These are phyloP conservation scores for Fusarium tricinctum DNA, from an alignment of 2,329 filamentous ascomycete species.

Conservation along the genomic window DNA sequence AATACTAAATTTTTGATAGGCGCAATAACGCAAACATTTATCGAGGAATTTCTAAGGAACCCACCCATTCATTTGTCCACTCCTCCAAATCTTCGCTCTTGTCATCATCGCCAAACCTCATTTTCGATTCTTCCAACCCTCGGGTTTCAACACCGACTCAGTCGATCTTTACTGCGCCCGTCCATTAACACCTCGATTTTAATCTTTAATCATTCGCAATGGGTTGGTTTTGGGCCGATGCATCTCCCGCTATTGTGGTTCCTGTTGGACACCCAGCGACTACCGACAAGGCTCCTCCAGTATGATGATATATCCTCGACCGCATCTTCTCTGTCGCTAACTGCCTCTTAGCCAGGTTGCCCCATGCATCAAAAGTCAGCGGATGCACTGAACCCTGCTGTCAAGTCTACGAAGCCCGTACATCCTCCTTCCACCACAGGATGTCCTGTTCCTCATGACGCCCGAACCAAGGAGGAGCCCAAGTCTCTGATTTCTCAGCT, in stretches of 20 bases:
- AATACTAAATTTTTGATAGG: slow-evolving; percentile 36
- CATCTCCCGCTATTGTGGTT: slow-evolving; percentile 54
- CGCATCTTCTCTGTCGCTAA: slow-evolving; percentile 37
- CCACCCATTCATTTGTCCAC: slow-evolving; percentile 31
- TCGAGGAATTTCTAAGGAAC: slow-evolving; percentile 29
- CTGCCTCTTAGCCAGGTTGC: slow-evolving; percentile 61
- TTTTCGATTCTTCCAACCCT: slow-evolving; percentile 7
- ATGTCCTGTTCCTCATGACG: slow-evolving; percentile 62
- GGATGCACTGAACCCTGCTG: slow-evolving; percentile 60
- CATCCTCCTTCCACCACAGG: slow-evolving; percentile 45
- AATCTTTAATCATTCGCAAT: slow-evolving; percentile 54
- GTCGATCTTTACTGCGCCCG: slow-evolving; percentile 2
- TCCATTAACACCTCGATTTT: slow-evolving; percentile 1
- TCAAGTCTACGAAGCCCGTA: slow-evolving; percentile 45
- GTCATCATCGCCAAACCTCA: slow-evolving; percentile 32
- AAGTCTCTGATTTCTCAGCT: slow-evolving; percentile 68
- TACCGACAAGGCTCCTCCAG: slow-evolving; percentile 52
- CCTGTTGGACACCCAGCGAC: slow-evolving; percentile 53
- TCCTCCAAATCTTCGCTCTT: slow-evolving; percentile 35
- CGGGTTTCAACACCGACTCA: background rate
- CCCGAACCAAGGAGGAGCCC: slow-evolving; percentile 52
- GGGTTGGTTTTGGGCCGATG: slow-evolving; percentile 76
- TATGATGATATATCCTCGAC: slow-evolving; percentile 40
- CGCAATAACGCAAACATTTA: slow-evolving; percentile 25
- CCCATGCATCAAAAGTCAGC: slow-evolving; percentile 70